A percentile compares a stretch with the other conserved stretches of the same genome.
Conservation (phyloP, 192 early-diverging fungal species). For the Powellomyces hirtus region DNA sequence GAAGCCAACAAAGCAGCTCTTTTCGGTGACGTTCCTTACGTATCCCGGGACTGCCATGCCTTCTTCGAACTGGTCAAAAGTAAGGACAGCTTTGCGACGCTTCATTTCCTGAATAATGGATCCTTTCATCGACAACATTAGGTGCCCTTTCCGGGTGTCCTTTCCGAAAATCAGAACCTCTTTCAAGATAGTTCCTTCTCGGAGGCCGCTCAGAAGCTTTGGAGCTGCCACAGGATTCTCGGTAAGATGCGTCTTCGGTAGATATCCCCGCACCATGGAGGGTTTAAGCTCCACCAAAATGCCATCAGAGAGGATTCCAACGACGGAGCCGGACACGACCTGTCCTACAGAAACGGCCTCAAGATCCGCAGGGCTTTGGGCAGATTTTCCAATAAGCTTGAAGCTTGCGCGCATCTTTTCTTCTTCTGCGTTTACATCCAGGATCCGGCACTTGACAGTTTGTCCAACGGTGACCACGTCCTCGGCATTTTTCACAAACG, state of each 20-base stretch:
- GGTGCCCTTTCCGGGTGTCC: constrained; percentile 43
- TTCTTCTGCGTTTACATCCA: constrained; percentile 52
- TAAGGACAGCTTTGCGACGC: constrained; percentile 18
- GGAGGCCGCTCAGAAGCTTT: constrained; percentile 34
- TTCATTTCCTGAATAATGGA: constrained; percentile 58
- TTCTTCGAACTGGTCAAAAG: constrained; percentile 50
- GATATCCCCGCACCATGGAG: constrained; percentile 51
- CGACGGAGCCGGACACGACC: constrained; percentile 54
- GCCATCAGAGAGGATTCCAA: constrained; percentile 45
- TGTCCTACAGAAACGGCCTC: constrained; percentile 42
- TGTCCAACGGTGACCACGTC: constrained; percentile 73
- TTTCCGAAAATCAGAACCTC: constrained; percentile 60
- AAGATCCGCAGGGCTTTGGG: constrained; percentile 31
- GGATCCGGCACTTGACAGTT: constrained; percentile 70
- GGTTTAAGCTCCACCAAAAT: constrained; percentile 60
- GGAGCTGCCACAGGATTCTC: constrained; percentile 57
- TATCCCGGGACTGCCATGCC: constrained; percentile 73
- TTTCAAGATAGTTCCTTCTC: constrained; percentile 36
- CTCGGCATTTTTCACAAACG: constrained; percentile 51
- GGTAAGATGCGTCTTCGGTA: constrained; percentile 62
- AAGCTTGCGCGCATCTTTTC: constrained; percentile 69
- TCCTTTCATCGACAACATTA: constrained; percentile 65
- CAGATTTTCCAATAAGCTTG: constrained; percentile 47
- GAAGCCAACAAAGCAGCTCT: constrained; percentile 69
- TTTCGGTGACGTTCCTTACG: constrained; percentile 68